These are phyloP conservation scores for Apiospora hydei DNA, from an alignment of 2,329 filamentous ascomycete species.

Conservation along the genomic window DNA sequence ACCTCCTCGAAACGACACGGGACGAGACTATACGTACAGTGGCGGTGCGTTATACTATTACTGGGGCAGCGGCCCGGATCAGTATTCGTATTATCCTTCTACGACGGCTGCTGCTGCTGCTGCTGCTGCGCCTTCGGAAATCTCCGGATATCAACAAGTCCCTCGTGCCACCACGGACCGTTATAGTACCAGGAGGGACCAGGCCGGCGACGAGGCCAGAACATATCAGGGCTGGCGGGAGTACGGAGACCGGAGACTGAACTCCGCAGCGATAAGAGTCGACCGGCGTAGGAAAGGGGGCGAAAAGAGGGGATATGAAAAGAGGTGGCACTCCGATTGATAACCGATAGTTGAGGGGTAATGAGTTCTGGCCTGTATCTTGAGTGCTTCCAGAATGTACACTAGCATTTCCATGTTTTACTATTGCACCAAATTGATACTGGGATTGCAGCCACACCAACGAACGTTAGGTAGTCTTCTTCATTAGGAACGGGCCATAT, in stretches of 20 bases:
- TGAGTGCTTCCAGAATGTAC: neutral
- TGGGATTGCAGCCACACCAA: neutral
- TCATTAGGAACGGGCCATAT: neutral
- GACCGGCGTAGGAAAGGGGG: neutral
- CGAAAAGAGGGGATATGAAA: neutral
- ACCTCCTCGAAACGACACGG: neutral
- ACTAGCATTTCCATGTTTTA: neutral
- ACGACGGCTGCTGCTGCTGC: neutral
- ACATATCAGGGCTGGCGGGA: neutral
- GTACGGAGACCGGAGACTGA: neutral
- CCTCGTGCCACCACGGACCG: neutral
- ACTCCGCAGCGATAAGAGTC: neutral
- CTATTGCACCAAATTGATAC: neutral
- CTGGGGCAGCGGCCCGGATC: neutral
- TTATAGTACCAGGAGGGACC: neutral
- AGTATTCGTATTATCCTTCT: neutral
- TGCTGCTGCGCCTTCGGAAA: neutral
- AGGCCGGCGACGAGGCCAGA: neutral
- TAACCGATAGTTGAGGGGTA: neutral
- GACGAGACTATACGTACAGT: neutral
- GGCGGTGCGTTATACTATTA: slow-evolving; percentile 4
- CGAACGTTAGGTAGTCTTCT: neutral
- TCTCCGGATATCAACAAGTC: neutral
- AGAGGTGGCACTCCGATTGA: neutral
- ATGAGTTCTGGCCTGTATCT: neutral